These are phyloP conservation scores for Rubia peregrina DNA, from an alignment of 305 asterid genomes.

Conservation along the genomic window DNA sequence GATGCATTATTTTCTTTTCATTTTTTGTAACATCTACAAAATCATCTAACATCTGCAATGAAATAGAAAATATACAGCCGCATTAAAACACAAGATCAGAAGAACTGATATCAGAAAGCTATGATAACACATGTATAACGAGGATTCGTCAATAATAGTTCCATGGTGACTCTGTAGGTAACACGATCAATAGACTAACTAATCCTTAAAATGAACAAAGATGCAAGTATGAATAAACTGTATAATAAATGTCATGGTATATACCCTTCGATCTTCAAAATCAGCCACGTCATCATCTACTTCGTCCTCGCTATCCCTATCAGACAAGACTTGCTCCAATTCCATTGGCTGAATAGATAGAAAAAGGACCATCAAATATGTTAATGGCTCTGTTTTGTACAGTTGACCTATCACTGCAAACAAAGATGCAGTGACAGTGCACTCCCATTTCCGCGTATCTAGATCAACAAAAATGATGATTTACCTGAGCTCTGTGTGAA, in stretches of 20 bases:
- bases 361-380: slow-evolving; percentile 22
- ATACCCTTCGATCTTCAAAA: slow-evolving; percentile 96
- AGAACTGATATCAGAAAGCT: not conserved
- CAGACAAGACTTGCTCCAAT: slow-evolving; percentile 88
- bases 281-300: slow-evolving; percentile 99
- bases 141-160: not conserved
- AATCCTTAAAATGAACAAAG: not conserved
- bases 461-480: slow-evolving; percentile 16
- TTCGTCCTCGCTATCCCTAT: slow-evolving; percentile 98
- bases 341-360: slow-evolving; percentile 79
- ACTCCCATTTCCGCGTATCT: slow-evolving; percentile 5
- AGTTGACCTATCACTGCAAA: not conserved
- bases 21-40: slow-evolving; percentile 94
- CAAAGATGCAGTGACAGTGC: not conserved
- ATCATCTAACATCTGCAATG: slow-evolving; percentile 94
- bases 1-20: slow-evolving; percentile 97
- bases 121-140: not conserved
- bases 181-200: too few species aligned
- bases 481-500: slow-evolving; percentile 99
- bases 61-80: slow-evolving; percentile 18
- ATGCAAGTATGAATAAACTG: slow-evolving; percentile 15
- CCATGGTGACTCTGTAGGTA: slow-evolving; percentile 2
- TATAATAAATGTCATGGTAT: not conserved
- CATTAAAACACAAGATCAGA: not conserved
- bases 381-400: slow-evolving; percentile 11